Percentiles rank a stretch among this genome's conserved stretches.
phyloP scores from a whole-genome alignment of 164 flowering plant genomes.

The Piper longum region DNA sequence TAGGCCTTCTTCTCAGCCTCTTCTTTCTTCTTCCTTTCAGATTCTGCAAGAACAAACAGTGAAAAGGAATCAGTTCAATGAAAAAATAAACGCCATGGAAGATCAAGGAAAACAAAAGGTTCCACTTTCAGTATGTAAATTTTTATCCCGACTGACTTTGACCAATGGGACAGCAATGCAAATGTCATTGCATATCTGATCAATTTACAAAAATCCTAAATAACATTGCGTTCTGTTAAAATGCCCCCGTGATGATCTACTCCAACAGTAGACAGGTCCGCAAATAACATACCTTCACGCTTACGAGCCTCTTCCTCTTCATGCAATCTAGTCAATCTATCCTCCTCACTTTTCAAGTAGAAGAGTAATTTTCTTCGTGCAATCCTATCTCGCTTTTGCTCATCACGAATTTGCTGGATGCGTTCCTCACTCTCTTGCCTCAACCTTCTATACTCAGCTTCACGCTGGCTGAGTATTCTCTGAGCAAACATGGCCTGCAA shows the following conservation, averaged over 20 bases:
- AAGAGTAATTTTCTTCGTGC: conserved; percentile 46
- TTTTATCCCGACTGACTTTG: no score
- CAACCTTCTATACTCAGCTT: conserved; percentile 38
- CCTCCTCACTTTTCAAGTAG: conserved; percentile 57
- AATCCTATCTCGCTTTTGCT: conserved; percentile 46
- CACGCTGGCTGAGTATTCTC: conserved; percentile 39
- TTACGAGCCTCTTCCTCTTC: conserved; percentile 84
- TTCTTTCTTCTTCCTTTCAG: conserved; percentile 58
- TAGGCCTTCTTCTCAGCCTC: conserved; percentile 71
- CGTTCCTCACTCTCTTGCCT: conserved; percentile 60
- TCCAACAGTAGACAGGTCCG: no score
- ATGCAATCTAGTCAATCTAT: conserved; percentile 34
- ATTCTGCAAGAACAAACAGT: conserved; percentile 34
- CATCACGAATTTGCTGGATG: conserved; percentile 23
- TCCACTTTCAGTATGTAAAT: not conserved
- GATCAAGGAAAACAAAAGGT: not conserved
- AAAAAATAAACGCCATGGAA: not conserved
- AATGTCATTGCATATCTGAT: not conserved
- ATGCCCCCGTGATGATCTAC: no score
- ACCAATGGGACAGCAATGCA: not conserved
- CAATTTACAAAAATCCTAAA: no score
- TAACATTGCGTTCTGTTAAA: no score
- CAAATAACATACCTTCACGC: conserved; percentile 45
- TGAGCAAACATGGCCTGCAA: not conserved
- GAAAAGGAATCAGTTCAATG: not conserved